Evolutionary conservation across 2,329 filamentous ascomycete genomes (phyloP).

Genomic region (Epichloe glyceriae): DNA sequence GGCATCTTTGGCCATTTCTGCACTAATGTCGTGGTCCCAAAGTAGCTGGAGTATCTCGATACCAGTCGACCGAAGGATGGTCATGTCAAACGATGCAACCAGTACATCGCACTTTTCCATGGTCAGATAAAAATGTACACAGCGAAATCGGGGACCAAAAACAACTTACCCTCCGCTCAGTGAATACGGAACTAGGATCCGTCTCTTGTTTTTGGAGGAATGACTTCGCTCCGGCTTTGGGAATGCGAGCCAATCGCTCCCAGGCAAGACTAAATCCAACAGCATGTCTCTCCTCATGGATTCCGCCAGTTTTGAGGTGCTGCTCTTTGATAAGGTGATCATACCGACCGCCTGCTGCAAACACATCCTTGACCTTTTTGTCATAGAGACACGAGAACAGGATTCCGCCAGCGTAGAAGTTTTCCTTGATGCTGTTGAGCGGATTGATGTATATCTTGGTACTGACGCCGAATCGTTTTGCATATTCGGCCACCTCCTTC

Average conservation of each 20-base stretch:
- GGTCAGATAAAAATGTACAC: neutral
- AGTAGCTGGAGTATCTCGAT: slow-evolving; percentile 66
- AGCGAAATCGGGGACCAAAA: neutral
- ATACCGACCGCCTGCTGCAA: slow-evolving; percentile 88
- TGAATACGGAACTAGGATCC: slow-evolving; percentile 47
- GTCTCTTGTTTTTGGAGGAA: slow-evolving; percentile 61
- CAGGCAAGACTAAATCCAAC: slow-evolving; percentile 88
- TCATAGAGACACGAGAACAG: slow-evolving; percentile 88
- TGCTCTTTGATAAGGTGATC: slow-evolving; percentile 81
- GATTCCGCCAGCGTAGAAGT: slow-evolving; percentile 75
- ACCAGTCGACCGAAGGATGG: slow-evolving; percentile 61
- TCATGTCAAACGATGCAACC: slow-evolving; percentile 73
- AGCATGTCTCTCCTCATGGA: slow-evolving; percentile 57
- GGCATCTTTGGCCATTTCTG: slow-evolving; percentile 73
- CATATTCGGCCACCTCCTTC: slow-evolving; percentile 62
- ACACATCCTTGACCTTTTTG: slow-evolving; percentile 68
- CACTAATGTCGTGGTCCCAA: slow-evolving; percentile 74
- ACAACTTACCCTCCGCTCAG: slow-evolving; percentile 44
- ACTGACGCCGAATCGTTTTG: slow-evolving; percentile 59
- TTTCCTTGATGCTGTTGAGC: slow-evolving; percentile 78
- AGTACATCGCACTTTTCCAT: slow-evolving; percentile 63
- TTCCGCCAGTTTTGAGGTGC: slow-evolving; percentile 52
- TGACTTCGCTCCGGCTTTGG: slow-evolving; percentile 38
- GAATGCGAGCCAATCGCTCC: slow-evolving; percentile 63
- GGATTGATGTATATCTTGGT: slow-evolving; percentile 76